Evolutionary conservation across 2,329 filamentous ascomycete species (phyloP).

Genomic region (Neurospora sp.): DNA sequence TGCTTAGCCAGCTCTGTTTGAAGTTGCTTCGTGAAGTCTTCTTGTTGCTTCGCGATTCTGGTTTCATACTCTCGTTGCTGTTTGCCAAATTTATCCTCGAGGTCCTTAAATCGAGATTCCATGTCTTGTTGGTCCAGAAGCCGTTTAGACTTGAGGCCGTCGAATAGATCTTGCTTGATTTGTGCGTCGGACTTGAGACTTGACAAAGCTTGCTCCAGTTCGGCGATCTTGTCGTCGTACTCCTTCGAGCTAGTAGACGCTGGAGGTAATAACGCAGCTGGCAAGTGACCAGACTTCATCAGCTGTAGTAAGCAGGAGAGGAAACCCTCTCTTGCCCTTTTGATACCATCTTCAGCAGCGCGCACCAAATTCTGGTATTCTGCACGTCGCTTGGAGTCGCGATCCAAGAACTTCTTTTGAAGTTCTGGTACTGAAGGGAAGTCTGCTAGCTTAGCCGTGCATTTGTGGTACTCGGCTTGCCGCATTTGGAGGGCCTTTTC

Average conservation of each 20-base stretch:
- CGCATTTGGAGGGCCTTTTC: conserved; percentile 9
- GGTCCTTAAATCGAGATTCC: neutral
- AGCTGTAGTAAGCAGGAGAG: neutral
- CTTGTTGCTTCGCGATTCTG: neutral
- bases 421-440: conserved; percentile 17
- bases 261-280: neutral
- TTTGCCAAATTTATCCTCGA: neutral
- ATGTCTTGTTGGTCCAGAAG: conserved; percentile 1
- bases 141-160: neutral
- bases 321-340: neutral
- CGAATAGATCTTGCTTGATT: neutral
- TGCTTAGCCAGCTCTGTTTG: conserved; percentile 1
- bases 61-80: neutral
- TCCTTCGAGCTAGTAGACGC: neutral
- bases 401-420: conserved; percentile 12
- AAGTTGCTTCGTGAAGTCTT: conserved; percentile 1
- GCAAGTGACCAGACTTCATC: neutral
- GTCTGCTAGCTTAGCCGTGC: conserved; percentile 12
- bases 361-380: neutral
- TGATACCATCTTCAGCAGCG: conserved; percentile 1
- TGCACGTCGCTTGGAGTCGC: neutral
- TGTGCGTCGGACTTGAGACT: neutral
- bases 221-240: neutral
- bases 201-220: neutral
- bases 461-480: conserved; percentile 14